A percentile compares a stretch with the other conserved stretches of the same genome.
These are phyloP conservation scores for Dimargaris cristalligena DNA, from an alignment of 192 early-diverging fungal species.

Conservation along the genomic window DNA sequence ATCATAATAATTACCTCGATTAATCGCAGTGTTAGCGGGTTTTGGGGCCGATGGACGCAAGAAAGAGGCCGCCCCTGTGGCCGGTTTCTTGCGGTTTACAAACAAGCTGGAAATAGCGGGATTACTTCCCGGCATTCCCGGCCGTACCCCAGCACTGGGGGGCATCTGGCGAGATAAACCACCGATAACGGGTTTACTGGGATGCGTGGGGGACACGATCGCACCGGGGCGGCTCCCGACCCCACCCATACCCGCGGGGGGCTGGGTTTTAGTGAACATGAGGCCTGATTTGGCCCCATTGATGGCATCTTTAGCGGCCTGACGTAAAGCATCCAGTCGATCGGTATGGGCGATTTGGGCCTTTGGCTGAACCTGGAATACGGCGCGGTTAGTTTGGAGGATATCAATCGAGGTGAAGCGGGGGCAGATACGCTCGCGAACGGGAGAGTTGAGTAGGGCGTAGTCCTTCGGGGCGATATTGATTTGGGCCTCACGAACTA, in stretches of 20 bases:
- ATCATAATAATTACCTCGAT: no score
- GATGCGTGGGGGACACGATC: neutral
- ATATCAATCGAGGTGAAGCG: neutral
- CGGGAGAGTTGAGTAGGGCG: neutral
- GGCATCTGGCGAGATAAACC: no score
- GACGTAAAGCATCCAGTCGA: neutral
- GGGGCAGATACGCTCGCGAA: neutral
- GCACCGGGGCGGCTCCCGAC: neutral
- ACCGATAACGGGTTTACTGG: no score
- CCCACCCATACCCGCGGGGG: neutral
- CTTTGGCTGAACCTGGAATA: neutral
- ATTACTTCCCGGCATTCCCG: no score
- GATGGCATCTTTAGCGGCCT: neutral
- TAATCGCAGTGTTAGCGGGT: no score
- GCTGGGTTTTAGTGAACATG: no score
- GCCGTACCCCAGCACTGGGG: no score
- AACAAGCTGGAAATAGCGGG: no score
- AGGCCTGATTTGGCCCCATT: neutral
- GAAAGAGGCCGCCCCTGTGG: no score
- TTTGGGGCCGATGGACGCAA: no score
- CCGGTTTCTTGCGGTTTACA: no score
- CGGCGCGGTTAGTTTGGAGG: neutral
- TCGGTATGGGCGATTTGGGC: conserved; percentile 3
- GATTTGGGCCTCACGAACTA: neutral
- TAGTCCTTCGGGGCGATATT: neutral